Evolutionary conservation across 73 alveolate genomes (phyloP), one percentile per base, ranked within the genome.

Genomic region (Paramecium pentaurelia): DNA sequence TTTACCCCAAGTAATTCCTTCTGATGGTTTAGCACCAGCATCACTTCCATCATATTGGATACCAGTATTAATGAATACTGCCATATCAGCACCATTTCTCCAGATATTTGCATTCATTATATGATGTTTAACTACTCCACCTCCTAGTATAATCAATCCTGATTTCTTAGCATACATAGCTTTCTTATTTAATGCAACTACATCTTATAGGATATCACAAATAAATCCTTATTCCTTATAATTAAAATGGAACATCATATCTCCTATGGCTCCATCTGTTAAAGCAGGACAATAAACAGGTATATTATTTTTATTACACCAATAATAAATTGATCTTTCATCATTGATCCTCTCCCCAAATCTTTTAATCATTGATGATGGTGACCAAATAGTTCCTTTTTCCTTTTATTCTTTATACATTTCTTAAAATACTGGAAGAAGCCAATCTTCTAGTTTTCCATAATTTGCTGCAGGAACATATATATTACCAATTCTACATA

Each of bases 251-350:
- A 95, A 99, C 86, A 98, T 95, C 98, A 97, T 96, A 93, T 99
- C 99, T n/a, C 99, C 99, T 0, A 98, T 94, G 54, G 99, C 98
- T 28, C 99, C 99, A 86, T 99, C 99, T 25, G 99, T 98, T 88
- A 99, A 93, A 25, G 99, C 99, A 2, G 99, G 99, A 71, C 99
- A 99, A 88, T 96, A 97, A 28, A 99, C 98, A 30, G 99, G 99
- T 16, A 99, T 97, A 94, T 99, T 96, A 93, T 98, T 99, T 91
- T 95, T 96, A 22, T 94, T 94, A 88, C 99, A 96, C 99, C 99
- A 97, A 93, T 98, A 98, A 95, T 97, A 97, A 58, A 97, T 94
- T 86, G 98, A 93, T 58, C 95, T 96, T 86, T 96, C 98, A 92
- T 98, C 94, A 92, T 98, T 98, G 8, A 98, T 97, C 80, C 94